Evolutionary conservation across 2,329 filamentous ascomycete genomes (phyloP), one percentile per base, ranked within the genome.

Genomic region (Aspergillus floridensis): DNA sequence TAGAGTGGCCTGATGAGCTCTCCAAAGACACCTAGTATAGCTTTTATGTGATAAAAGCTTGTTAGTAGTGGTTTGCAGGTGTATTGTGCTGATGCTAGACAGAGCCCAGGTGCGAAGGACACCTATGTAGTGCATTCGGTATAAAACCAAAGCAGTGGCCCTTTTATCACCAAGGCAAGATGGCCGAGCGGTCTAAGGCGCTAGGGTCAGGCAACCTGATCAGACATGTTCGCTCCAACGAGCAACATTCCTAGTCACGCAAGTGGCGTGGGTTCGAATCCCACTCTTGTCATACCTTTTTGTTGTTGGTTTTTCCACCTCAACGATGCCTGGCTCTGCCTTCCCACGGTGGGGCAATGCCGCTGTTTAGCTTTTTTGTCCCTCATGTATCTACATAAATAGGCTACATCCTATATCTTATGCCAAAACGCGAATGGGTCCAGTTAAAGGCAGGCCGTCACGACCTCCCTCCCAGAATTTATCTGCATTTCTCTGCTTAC

Each of bases 121-220:
- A 8, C 2, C 3, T 16, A 44, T 6, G n/a, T 8, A 6, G 0
- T n/a, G 2, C 2, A 5, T n/a, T n/a, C n/a, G 16, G 3, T 2
- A 44, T 44, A 19, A 6, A 2, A 2, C 1, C 32, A 35, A 44
- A 16, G 6, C 5, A 19, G 6, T 0, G 1, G 16, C n/a, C 38
- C 3, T 16, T n/a, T 1, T 19, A 8, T 44, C 38, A 44, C 14
- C 38, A 44, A 44, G 38, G 38, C 38, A 44, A 44, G 38, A 44
- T 44, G 38, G 38, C 38, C 38, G 38, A 44, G 38, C 38, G 38
- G 38, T 44, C 38, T 44, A 44, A 44, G 38, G 38, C 38, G 38
- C 38, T 44, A 44, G 38, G 38, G 38, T 44, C 38, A 44, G 38
- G 38, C 38, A 44, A 19, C 16, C 38, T 44, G 38, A 44, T 44